These are phyloP conservation scores for Hypoxylon sp. DNA, from an alignment of 2,329 filamentous ascomycete species.

Conservation along the genomic window DNA sequence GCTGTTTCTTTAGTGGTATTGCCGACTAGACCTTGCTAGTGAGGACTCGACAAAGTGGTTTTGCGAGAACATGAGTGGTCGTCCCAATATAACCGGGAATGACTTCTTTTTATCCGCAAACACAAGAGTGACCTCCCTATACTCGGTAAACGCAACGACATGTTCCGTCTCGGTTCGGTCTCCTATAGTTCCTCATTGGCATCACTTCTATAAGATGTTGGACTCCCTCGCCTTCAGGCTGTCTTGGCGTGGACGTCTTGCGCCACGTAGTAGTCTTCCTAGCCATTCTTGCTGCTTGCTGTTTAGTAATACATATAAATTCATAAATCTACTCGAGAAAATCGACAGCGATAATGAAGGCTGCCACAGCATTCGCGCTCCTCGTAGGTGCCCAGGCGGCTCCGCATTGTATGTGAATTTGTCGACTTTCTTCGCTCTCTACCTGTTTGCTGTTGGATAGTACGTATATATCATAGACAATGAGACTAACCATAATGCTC, in stretches of 20 bases:
- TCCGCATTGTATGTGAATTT: slow-evolving; percentile 48
- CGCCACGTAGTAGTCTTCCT: slow-evolving; percentile 2
- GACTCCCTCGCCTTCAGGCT: slow-evolving; percentile 15
- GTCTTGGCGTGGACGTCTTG: slow-evolving; percentile 4
- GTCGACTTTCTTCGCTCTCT: not conserved
- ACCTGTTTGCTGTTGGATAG: not conserved
- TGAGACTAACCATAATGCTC: not conserved
- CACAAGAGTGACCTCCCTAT: slow-evolving; percentile 28
- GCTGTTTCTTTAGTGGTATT: slow-evolving; percentile 25
- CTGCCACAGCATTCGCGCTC: slow-evolving; percentile 38
- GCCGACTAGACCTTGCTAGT: slow-evolving; percentile 20
- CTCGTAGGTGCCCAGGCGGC: slow-evolving; percentile 45
- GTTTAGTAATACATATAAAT: slow-evolving; percentile 4
- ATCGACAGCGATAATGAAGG: slow-evolving; percentile 39
- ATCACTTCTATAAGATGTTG: slow-evolving; percentile 36
- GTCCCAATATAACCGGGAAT: slow-evolving; percentile 41
- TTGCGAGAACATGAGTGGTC: slow-evolving; percentile 28
- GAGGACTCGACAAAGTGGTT: slow-evolving; percentile 6
- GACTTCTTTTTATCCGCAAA: slow-evolving; percentile 39
- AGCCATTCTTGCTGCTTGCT: slow-evolving; percentile 2
- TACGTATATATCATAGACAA: not conserved
- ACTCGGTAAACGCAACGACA: slow-evolving; percentile 42
- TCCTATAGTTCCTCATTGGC: slow-evolving; percentile 9
- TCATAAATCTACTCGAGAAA: not conserved
- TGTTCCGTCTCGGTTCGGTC: slow-evolving; percentile 42